These are phyloP conservation scores for Agrocybe chaxingu DNA, from an alignment of 768 basidiomycete species.

Conservation along the genomic window DNA sequence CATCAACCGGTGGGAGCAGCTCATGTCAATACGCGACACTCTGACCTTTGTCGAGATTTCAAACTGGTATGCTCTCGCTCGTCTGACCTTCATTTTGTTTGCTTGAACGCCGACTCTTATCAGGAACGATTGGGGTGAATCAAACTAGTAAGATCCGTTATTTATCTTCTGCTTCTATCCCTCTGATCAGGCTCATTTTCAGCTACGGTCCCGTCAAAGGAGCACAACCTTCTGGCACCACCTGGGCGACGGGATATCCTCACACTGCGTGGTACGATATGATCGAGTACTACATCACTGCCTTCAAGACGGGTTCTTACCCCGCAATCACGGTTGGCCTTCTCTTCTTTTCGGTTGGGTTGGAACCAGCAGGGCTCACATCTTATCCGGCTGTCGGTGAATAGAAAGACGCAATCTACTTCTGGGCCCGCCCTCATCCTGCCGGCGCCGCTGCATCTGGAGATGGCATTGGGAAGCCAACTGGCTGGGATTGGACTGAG, in stretches of 20 bases:
- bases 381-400: neutral
- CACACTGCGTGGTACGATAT: constrained; percentile 60
- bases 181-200: neutral
- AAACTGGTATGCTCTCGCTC: constrained; percentile 46
- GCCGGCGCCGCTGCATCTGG: constrained; percentile 38
- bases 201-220: constrained; percentile 61
- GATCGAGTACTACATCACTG: constrained; percentile 61
- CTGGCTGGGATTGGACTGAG: constrained; percentile 47
- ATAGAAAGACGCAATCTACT: constrained; percentile 46
- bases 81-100: neutral
- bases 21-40: constrained; percentile 54
- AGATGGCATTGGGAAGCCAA: constrained; percentile 45
- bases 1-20: constrained; percentile 66
- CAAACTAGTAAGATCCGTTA: constrained; percentile 48
- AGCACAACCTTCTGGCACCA: constrained; percentile 39
- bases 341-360: constrained; percentile 18
- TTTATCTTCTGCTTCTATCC: neutral
- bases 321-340: constrained; percentile 52
- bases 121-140: constrained; percentile 78
- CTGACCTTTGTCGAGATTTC: constrained; percentile 62
- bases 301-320: constrained; percentile 65
- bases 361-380: neutral
- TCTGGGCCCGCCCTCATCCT: constrained; percentile 67
- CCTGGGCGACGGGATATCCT: constrained; percentile 39
- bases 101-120: neutral